phyloP scores from a whole-genome alignment of 805 yeast genomes.

The Kodamaea kakaduensis region DNA sequence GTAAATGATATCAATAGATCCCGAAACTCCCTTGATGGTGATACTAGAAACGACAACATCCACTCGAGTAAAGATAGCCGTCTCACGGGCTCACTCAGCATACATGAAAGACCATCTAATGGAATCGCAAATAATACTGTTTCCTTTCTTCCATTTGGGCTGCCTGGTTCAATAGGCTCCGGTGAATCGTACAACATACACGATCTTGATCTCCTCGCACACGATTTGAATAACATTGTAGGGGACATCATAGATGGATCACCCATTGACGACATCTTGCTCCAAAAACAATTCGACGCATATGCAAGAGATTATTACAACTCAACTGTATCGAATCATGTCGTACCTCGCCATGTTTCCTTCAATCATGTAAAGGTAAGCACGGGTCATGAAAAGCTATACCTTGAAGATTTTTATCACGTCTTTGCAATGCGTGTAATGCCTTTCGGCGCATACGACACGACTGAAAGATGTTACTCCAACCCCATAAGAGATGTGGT shows the following conservation, averaged over 20 bases:
- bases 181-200: conserved; percentile 8
- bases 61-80: too few species aligned
- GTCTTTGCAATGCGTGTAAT: conserved; percentile 35
- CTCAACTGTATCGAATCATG: too few species aligned
- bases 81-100: too few species aligned
- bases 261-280: conserved; percentile 1
- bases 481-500: conserved; percentile 63
- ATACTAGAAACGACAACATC: too few species aligned
- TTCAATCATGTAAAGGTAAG: conserved; percentile 25
- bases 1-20: too few species aligned
- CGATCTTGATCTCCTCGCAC: conserved; percentile 36
- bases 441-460: conserved; percentile 37
- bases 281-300: conserved; percentile 5
- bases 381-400: conserved; percentile 26
- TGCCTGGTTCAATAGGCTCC: background rate
- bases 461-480: conserved; percentile 19
- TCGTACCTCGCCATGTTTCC: conserved; percentile 27
- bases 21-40: too few species aligned
- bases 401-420: conserved; percentile 36
- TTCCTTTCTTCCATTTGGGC: too few species aligned
- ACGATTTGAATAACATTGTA: conserved; percentile 39
- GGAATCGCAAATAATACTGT: too few species aligned
- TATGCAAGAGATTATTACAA: conserved; percentile 1
- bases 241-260: conserved; percentile 21
- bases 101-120: too few species aligned